phyloP scores from a whole-genome alignment of 2,329 filamentous ascomycete species.

The Trichoderma harzianum region DNA sequence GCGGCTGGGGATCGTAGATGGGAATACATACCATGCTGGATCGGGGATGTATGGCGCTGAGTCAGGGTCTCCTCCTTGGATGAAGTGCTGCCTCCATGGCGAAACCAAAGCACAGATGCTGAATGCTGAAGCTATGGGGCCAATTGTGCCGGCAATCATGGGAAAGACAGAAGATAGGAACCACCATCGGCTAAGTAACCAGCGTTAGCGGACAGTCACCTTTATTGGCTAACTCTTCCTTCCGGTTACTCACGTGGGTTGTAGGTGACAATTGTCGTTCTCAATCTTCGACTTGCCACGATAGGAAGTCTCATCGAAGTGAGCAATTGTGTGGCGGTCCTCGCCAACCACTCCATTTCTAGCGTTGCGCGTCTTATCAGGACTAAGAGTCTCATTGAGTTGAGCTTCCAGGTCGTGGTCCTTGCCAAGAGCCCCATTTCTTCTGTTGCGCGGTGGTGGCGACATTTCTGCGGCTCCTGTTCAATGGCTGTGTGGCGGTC shows the following conservation, averaged over 20 bases:
- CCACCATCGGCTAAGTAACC: constrained; percentile 47
- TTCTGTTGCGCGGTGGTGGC: background rate
- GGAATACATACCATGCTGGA: background rate
- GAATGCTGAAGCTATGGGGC: constrained; percentile 82
- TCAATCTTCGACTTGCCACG: background rate
- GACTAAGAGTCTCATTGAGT: background rate
- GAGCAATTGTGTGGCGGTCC: background rate
- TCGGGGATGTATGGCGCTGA: background rate
- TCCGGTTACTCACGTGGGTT: background rate
- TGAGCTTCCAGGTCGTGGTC: background rate
- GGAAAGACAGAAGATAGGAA: constrained; percentile 65
- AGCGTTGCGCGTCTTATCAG: background rate
- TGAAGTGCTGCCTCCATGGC: constrained; percentile 51
- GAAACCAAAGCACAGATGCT: constrained; percentile 76
- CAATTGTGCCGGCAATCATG: constrained; percentile 78
- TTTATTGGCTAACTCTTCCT: too few relatives aligned
- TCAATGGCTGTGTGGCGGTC: background rate
- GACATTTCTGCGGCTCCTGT: background rate
- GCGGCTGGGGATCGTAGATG: background rate
- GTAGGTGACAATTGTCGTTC: constrained; percentile 2
- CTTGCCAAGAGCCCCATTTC: background rate
- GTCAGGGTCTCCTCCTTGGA: background rate
- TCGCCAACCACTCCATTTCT: background rate
- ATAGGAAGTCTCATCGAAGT: background rate
- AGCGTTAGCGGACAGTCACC: background rate